phyloP scores from a whole-genome alignment of 805 yeast genomes.

The Starmerella floricola region DNA sequence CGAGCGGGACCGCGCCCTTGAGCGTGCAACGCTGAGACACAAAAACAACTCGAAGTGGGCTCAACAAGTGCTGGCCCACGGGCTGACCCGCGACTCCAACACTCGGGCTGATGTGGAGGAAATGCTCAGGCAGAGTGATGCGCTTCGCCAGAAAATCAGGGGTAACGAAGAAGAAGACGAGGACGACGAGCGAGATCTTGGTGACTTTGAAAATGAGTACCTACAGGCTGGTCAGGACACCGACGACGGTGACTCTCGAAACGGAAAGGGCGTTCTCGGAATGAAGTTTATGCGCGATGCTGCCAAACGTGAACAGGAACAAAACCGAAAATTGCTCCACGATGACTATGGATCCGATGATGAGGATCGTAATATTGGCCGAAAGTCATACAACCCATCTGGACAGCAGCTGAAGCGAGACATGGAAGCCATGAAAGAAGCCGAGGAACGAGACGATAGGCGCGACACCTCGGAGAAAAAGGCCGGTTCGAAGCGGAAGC shows the following conservation, averaged over 20 bases:
- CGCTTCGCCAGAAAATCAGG: conserved; percentile 55
- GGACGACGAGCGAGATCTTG: conserved; percentile 25
- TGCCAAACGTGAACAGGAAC: conserved; percentile 51
- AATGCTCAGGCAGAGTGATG: conserved; percentile 81
- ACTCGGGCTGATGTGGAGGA: conserved; percentile 86
- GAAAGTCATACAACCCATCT: conserved; percentile 17
- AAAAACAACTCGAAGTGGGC: conserved; percentile 88
- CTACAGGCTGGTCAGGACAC: too few species aligned
- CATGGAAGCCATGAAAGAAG: conserved; percentile 20
- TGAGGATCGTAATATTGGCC: conserved; percentile 42
- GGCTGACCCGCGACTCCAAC: conserved; percentile 74
- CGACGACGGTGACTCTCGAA: conserved; percentile 17
- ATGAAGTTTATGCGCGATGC: conserved; percentile 97
- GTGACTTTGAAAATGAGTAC: too few species aligned
- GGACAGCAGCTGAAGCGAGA: conserved; percentile 21
- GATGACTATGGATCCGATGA: conserved; percentile 24
- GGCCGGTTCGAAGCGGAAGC: not conserved
- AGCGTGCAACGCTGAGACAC: conserved; percentile 85
- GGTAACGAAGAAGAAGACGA: conserved; percentile 44
- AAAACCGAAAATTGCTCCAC: conserved; percentile 39
- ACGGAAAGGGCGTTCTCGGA: conserved; percentile 75
- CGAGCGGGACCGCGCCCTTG: conserved; percentile 69
- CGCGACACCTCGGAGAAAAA: conserved; percentile 5
- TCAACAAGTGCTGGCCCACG: conserved; percentile 73
- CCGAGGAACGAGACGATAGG: conserved; percentile 24